Evolutionary conservation across 331 rosid genomes (phyloP).

Genomic region (Acacia pycnantha): DNA sequence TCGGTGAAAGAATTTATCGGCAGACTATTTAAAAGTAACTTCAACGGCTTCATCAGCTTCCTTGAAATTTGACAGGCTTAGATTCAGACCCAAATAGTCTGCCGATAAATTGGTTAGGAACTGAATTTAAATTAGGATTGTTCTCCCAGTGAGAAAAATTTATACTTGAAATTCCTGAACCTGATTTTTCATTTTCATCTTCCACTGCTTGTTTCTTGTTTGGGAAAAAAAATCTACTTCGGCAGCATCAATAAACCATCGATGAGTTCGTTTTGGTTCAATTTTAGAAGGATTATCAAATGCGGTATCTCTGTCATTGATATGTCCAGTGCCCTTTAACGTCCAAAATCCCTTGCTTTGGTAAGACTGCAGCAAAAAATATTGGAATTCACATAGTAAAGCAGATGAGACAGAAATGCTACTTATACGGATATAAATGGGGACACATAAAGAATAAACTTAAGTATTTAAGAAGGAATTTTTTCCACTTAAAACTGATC

Average conservation of each 20-base stretch:
- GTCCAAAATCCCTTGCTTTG: constrained; percentile 76
- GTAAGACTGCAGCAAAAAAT: constrained; percentile 44
- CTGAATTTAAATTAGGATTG: constrained; percentile 53
- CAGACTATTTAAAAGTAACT: too few relatives aligned
- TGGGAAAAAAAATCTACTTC: constrained; percentile 60
- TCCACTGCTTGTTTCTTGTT: constrained; percentile 76
- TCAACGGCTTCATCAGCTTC: too few relatives aligned
- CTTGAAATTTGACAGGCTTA: constrained; percentile 45
- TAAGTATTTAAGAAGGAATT: neutral
- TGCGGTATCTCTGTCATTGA: constrained; percentile 46
- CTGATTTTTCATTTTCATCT: constrained; percentile 55
- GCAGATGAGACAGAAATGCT: neutral
- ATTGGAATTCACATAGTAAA: constrained; percentile 1
- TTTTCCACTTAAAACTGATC: neutral
- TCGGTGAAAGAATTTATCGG: neutral
- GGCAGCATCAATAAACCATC: constrained; percentile 70
- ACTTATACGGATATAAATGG: neutral
- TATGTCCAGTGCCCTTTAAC: constrained; percentile 54
- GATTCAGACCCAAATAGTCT: constrained; percentile 65
- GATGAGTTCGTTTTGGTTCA: constrained; percentile 73
- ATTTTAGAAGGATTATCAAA: constrained; percentile 56
- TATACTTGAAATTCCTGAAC: constrained; percentile 52
- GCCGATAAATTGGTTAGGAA: constrained; percentile 57
- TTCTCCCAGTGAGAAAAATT: constrained; percentile 66
- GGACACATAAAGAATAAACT: neutral